Evolutionary conservation across 768 basidiomycete genomes (phyloP).

Genomic region (Gymnopilus dilepis): DNA sequence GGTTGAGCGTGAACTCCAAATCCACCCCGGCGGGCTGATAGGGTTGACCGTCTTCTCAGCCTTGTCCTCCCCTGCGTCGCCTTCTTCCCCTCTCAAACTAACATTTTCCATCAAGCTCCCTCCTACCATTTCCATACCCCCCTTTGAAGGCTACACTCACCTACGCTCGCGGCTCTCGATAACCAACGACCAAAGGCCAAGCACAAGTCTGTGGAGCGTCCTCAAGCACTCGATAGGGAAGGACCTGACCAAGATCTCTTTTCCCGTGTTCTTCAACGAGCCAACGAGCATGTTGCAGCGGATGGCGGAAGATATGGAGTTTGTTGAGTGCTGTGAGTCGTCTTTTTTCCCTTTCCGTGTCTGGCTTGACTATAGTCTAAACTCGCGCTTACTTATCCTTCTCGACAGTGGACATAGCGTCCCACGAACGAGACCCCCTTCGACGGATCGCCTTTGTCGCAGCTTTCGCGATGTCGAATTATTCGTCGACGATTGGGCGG

Average conservation of each 20-base stretch:
- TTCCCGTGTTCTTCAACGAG: constrained; percentile 93
- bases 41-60: neutral
- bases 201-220: constrained; percentile 92
- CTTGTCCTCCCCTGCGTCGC: neutral
- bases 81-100: neutral
- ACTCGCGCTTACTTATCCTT: neutral
- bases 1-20: neutral
- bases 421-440: constrained; percentile 74
- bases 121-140: constrained; percentile 30
- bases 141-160: constrained; percentile 73
- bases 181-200: constrained; percentile 75
- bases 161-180: constrained; percentile 67
- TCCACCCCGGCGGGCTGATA: neutral
- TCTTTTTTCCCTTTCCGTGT: neutral
- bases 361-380: no score
- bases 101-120: neutral
- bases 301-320: constrained; percentile 99
- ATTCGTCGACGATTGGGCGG: constrained; percentile 93
- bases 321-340: constrained; percentile 84
- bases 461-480: constrained; percentile 98
- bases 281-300: constrained; percentile 96
- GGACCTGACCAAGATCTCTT: constrained; percentile 94
- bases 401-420: constrained; percentile 79
- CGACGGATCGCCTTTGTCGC: constrained; percentile 90
- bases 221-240: constrained; percentile 96